Conservation (phyloP, 2,329 filamentous ascomycete genomes). For the Sodiomyces alkalinus region DNA sequence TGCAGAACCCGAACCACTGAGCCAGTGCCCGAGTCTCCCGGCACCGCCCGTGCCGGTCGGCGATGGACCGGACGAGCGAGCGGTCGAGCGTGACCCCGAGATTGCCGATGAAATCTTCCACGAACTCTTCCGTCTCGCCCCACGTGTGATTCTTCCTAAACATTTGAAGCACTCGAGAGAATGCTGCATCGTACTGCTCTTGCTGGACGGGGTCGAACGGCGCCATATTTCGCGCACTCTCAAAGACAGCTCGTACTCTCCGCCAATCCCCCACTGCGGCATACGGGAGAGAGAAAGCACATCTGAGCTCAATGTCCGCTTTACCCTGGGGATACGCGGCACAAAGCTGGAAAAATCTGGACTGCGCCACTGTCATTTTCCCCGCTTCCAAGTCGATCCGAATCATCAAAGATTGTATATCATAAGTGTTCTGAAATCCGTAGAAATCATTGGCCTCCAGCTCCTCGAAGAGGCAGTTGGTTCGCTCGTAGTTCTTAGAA, state of each 20-base stretch:
- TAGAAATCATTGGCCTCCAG: conserved; percentile 3
- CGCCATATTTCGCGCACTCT: conserved; percentile 11
- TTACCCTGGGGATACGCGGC: conserved; percentile 1
- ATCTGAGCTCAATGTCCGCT: conserved; percentile 11
- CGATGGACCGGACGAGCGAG: conserved; percentile 24
- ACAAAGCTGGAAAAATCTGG: conserved; percentile 1
- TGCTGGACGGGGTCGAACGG: conserved; percentile 3
- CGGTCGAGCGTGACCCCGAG: conserved; percentile 19
- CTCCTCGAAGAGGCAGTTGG: conserved; percentile 3
- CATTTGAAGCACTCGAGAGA: conserved; percentile 22
- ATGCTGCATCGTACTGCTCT: conserved; percentile 14
- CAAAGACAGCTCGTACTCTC: conserved; percentile 19
- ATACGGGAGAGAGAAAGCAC: conserved; percentile 18
- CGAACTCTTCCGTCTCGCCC: conserved; percentile 22
- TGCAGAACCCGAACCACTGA: conserved; percentile 25
- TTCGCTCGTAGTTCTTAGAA: conserved; percentile 1
- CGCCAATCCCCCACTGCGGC: conserved; percentile 26
- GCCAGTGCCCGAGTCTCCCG: conserved; percentile 22
- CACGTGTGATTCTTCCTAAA: conserved; percentile 22
- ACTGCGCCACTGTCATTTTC: conserved; percentile 1
- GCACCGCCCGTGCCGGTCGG: conserved; percentile 24
- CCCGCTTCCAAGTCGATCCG: conserved; percentile 5
- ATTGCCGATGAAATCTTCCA: conserved; percentile 19
- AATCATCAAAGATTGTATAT: conserved; percentile 4
- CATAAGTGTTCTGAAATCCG: conserved; percentile 2